Evolutionary conservation across 352 stramenopile genomes (phyloP), one percentile per base, ranked within the genome.

Genomic region (Phytophthora meadii): DNA sequence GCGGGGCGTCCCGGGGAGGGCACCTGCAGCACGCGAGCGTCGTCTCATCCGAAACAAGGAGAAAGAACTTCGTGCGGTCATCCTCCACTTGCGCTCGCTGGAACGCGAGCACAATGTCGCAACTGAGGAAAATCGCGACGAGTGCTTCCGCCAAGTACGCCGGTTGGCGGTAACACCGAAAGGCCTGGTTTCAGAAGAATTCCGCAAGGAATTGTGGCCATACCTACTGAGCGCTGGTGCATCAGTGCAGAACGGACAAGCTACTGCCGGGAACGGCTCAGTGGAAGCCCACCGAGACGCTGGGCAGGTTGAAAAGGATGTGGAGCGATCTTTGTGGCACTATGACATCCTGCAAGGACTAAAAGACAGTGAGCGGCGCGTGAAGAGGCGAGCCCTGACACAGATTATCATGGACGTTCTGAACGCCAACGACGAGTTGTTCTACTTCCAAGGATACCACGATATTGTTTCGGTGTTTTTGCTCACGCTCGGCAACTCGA

Each of bases 371-470:
- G 87, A 93, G 41, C 81, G 87, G 5, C 74, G 74, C 11, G 44
- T 45, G 12, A 94, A 93, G 68, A 79, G 84, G 5, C 69, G 70
- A 22, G 76, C 78, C 30, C 77, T 94, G 44, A 87, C 77, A 15
- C 74, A 84, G 24, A 56, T 90, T n/a, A 93, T 93, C 49, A 47
- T 86, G 24, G 59, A 58, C 9, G 77, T 89, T 41, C 64, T 94
- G 25, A 44, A 61, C 12, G 37, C 66, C 14, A 79, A 93, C 50
- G 36, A 68, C 7, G 73, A 87, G 19, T 54, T 94, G 40, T 87
- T 90, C 53, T 96, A 96, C 70, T 95, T 91, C 49, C 88, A 96
- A 84, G 95, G 95, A 28, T 98, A 96, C 72, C 94, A 98, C 71
- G 95, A 98, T 72, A 86, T 98, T 17, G 88, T 86, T 25, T 95